Base-by-base conservation (phyloP, 768 basidiomycete species). In the Tylopilus plumbeoviolaceoides region DNA sequence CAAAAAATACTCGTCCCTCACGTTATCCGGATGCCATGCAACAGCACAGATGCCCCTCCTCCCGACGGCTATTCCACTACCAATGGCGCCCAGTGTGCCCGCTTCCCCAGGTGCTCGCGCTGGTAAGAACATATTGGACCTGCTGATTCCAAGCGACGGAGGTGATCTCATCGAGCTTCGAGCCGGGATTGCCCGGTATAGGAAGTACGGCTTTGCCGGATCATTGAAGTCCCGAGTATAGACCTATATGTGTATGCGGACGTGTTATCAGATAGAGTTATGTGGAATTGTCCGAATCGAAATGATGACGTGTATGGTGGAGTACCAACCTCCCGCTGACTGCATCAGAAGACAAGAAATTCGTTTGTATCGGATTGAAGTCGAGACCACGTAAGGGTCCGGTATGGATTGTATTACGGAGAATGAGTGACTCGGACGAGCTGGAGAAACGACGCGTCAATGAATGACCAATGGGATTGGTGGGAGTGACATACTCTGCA, bases 1-100 rank as follows among this genome's bases (percentile, higher is more conserved):
- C 5, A 17, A 48, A 10, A 9, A 38, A 42, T 17, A 42, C 12
- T 27, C n/a, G 75, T 84, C 11, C 0, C 57, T 55, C 56, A 92
- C 93, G 63, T 91, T 93, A 56, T 97, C 93, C 0, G 97, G 95
- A 72, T 98, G 95, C 97, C 97, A 99, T 47, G 91, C 90, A 55
- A 99, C 92, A 66, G 91, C 92, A 64, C 95, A 98, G 91, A 98
- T 94, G 2, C 94, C 94, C 46, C 94, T 77, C 55, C 91, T 74
- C 2, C 91, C 90, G 23, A 85, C 80, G 14, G n/a, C 62, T 94
- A 87, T 63, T 88, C 81, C 17, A 53, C 73, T 78, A 23, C 82
- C 78, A 18, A 78, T 72, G 2, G 82, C 86, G 17, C 82, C 79
- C 41, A 85, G 74, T 2, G 88, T 88, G 2, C 84, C 88, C 28